phyloP scores from a whole-genome alignment of 225 moss, liverwort and hornwort genomes.

The Sphagnum contortum region DNA sequence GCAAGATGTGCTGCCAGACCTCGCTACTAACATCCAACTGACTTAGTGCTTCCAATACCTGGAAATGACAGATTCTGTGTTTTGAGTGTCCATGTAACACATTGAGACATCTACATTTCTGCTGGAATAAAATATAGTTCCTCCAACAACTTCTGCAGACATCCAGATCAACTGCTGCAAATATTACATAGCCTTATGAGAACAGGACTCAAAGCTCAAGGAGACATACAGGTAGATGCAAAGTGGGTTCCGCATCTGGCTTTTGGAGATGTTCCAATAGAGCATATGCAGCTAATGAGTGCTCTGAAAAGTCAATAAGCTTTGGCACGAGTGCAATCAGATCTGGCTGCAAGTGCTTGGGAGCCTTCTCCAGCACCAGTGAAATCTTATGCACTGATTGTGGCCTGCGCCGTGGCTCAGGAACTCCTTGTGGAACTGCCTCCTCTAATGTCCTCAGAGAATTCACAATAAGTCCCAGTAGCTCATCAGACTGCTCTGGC shows the following conservation, averaged over 20 bases:
- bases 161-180: too few species aligned
- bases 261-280: conserved; percentile 90
- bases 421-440: conserved; percentile 96
- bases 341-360: conserved; percentile 99
- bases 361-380: conserved; percentile 95
- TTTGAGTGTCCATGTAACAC: not conserved
- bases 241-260: conserved; percentile 82
- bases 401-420: conserved; percentile 92
- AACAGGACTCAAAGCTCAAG: too few species aligned
- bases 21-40: conserved; percentile 94
- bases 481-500: conserved; percentile 99
- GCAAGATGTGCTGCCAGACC: conserved; percentile 96
- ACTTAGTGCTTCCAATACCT: conserved; percentile 99
- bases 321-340: conserved; percentile 99
- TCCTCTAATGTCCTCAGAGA: conserved; percentile 97
- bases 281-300: conserved; percentile 85
- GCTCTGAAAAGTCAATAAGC: conserved; percentile 95
- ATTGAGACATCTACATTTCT: too few species aligned
- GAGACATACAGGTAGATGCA: conserved; percentile 72
- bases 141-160: too few species aligned
- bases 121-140: too few species aligned
- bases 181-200: too few species aligned
- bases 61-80: conserved; percentile 4
- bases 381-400: conserved; percentile 99
- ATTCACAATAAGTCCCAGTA: conserved; percentile 94